Base-by-base conservation (phyloP, 768 basidiomycete genomes). In the Pleurotus tuber-regium region DNA sequence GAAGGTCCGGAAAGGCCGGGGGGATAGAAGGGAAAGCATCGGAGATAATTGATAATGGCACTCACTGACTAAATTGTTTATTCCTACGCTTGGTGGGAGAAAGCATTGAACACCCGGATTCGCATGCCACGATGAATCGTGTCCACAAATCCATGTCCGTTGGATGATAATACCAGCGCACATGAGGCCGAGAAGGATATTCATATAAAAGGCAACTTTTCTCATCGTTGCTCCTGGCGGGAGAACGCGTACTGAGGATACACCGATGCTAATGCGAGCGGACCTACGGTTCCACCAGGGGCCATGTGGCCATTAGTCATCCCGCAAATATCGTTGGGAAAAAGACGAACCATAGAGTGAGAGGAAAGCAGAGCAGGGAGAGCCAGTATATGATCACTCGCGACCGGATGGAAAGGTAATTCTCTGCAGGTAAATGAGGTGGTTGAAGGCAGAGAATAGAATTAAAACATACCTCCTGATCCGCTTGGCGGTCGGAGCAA, bases 261-360 rank as follows among this genome's bases (percentile, higher is more conserved):
- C 35, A 14, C 55, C 54, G 14, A 61, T 54, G 23, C 58, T 58
- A 16, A 61, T 49, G 14, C 58, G 56, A 21, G 60, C 52, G 2
- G 48, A 51, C 56, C 60, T 59, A 18, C 46, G n/a, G 2, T 29
- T 18, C 12, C 35, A n/a, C n/a, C 21, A 14, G 8, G 26, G 12
- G 12, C n/a, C 19, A n/a, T 16, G 8, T 26, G 25, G 7, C 14
- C 8, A 9, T 33, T 12, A 19, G 18, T 12, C 52, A 25, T 46
- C 42, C 26, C 23, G n/a, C n/a, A n/a, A n/a, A n/a, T n/a, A 2
- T 30, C 16, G 25, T 19, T 26, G 16, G 14, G 23, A 6, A 28
- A 14, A 21, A 4, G 8, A 23, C 40, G 25, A n/a, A 53, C 42
- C 42, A 46, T 23, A 33, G 26, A n/a, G 30, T 33, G 11, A 30